Evolutionary conservation across 2,329 filamentous ascomycete species (phyloP), one percentile per base, ranked within the genome.

Genomic region (Saccharata proteae): DNA sequence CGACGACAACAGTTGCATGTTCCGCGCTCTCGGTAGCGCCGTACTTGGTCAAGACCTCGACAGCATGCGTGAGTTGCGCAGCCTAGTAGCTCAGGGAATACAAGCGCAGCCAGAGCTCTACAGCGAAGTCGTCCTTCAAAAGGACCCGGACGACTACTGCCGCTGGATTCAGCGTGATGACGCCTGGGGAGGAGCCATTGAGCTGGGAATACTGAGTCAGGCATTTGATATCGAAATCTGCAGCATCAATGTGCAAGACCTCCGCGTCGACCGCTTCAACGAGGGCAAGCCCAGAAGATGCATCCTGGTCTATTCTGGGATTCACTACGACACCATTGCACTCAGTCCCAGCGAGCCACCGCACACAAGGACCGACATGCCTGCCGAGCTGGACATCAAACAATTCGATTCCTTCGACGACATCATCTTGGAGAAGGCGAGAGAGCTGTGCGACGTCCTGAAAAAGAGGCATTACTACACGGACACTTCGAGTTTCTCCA

Each of bases 1-100:
- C 4, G 88, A 94, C 49, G 88, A 96, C 55, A 94, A 94, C 56
- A 84, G 77, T 36, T 96, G 88, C 58, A 75, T 96, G 47, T 96
- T 94, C 57, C 80, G 85, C 16, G 86, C 88, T 0, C 76, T 96
- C 27, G 81, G 82, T 11, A 80, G 77, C 32, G 80, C 80, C 3
- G 67, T 93, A n/a, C 71, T 83, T 29, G 69, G 72, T 18, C 51
- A 53, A 7, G 63, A 65, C 2, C 65, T 79, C 43, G 74, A 78
- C 40, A 65, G 67, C 6, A 79, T 81, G 73, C 71, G 65, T 1
- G 77, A 80, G 45, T 65, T 94, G 12, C 76, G 86, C 34, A 75
- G 71, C 10, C 67, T 93, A 39, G 77, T 93, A 13, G 84, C 82
- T 2, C 72, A 80, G 30, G 74, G 74, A 29, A 94, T 96, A 37